phyloP scores from a whole-genome alignment of 192 early-diverging fungal genomes.

The Coemansia sp. region DNA sequence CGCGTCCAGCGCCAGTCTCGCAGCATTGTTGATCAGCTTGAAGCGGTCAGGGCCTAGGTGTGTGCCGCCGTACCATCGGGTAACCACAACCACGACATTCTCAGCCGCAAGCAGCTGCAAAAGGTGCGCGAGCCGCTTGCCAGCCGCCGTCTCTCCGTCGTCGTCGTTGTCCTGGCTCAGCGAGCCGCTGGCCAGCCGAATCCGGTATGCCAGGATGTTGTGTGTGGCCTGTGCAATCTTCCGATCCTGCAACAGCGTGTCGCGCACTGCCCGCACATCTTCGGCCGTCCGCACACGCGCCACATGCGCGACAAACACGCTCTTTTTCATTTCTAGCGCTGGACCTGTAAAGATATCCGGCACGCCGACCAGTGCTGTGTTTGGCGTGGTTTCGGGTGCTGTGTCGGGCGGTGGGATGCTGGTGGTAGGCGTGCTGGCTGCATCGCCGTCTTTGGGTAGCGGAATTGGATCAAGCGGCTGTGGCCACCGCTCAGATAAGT shows the following conservation, averaged over 20 bases:
- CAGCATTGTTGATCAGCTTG: conserved; percentile 88
- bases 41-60: conserved; percentile 83
- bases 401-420: background rate
- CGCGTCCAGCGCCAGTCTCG: conserved; percentile 64
- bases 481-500: conserved; percentile 37
- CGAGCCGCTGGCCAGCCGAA: conserved; percentile 51
- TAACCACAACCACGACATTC: conserved; percentile 80
- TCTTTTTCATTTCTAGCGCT: conserved; percentile 75
- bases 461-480: conserved; percentile 35
- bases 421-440: background rate
- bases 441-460: conserved; percentile 23
- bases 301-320: conserved; percentile 81
- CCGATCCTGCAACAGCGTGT: conserved; percentile 61
- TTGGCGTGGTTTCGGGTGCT: background rate
- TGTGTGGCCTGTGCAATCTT: conserved; percentile 84
- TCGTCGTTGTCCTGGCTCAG: conserved; percentile 83
- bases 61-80: conserved; percentile 87
- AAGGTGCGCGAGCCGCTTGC: conserved; percentile 78
- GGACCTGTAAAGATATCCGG: conserved; percentile 57
- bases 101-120: conserved; percentile 69
- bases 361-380: background rate
- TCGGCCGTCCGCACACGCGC: conserved; percentile 57
- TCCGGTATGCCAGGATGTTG: conserved; percentile 87
- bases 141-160: conserved; percentile 93
- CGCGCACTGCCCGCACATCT: conserved; percentile 54